Base-by-base conservation (phyloP, 23 red algal species). In the Agarophyton chilense region DNA sequence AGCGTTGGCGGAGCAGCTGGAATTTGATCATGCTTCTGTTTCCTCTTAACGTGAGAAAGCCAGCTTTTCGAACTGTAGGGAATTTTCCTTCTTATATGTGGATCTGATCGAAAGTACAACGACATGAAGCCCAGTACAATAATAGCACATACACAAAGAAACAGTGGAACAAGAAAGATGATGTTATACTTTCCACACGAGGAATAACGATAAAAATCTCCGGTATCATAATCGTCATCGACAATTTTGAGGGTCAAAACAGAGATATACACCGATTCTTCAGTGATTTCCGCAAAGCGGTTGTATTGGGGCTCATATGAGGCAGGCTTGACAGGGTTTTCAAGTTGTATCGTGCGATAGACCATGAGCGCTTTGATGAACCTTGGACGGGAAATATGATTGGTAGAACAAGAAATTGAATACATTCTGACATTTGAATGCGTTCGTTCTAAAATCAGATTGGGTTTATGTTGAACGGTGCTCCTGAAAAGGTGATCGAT, bases 281-380 rank as follows among this genome's bases (percentile, higher is more conserved):
- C 52, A 11, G 35, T 66, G 40, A 84, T 71, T 26, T 63, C 57
- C 24, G 38, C 4, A 34, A 84, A 84, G 13, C 32, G 35, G 24
- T 84, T 14, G 28, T 84, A 4, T 28, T 51, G 39, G 12, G 39
- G 25, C 17, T 84, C 18, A 72, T 49, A 84, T 10, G 34, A 26
- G 17, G 81, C 81, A 4, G 63, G 60, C 12, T 24, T 18, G 21
- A 71, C 62, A 4, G 81, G 81, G 46, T 84, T 84, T 47, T 84
- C 81, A 11, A 84, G 58, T 29, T 67, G 36, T n/a, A 84, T 84
- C 10, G 81, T 84, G 11, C 81, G 57, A 72, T 70, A 84, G 1
- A 84, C 62, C 62, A 53, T 84, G 44, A 84, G 62, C 8, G 81
- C 81, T 21, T 67, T 22, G 35, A 60, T 66, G 33, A 84, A 84